Percentiles rank a stretch among this genome's conserved stretches.
These are phyloP conservation scores for Achaetomium macrosporum DNA, from an alignment of 2,329 filamentous ascomycete species.

Conservation along the genomic window DNA sequence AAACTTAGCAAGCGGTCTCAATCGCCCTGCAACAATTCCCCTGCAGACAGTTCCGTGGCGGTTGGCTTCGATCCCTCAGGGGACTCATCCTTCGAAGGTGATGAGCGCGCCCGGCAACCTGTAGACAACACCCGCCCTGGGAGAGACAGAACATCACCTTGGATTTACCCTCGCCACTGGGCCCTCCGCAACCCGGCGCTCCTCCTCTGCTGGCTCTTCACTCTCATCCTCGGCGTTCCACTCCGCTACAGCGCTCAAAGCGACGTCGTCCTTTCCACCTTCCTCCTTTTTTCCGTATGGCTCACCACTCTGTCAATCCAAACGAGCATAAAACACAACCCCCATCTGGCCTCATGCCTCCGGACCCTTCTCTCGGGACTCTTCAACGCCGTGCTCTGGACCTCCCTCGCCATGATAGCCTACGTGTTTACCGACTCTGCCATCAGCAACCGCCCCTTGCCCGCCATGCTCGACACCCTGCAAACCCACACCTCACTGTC, in stretches of 20 bases:
- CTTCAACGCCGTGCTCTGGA: conserved; percentile 44
- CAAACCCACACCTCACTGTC: conserved; percentile 29
- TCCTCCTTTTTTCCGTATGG: conserved; percentile 46
- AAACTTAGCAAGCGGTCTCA: conserved; percentile 2
- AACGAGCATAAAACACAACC: conserved; percentile 28
- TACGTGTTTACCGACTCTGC: conserved; percentile 38
- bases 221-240: conserved; percentile 37
- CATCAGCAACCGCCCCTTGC: conserved; percentile 19
- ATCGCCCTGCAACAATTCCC: conserved; percentile 2
- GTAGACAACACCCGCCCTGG: too few relatives aligned
- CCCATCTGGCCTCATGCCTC: conserved; percentile 18
- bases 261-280: conserved; percentile 40
- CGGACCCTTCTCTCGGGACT: conserved; percentile 33
- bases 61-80: neutral
- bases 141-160: neutral
- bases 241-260: conserved; percentile 31
- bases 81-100: neutral
- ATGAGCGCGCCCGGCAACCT: neutral
- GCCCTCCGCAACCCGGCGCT: conserved; percentile 27
- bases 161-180: neutral
- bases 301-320: conserved; percentile 37
- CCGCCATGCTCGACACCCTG: conserved; percentile 25
- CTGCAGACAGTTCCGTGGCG: conserved; percentile 5
- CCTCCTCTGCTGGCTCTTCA: conserved; percentile 27
- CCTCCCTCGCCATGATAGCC: conserved; percentile 39